Evolutionary conservation across 2,329 filamentous ascomycete species (phyloP), one percentile per base, ranked within the genome.

Genomic region (Pleoardoris graminearum): DNA sequence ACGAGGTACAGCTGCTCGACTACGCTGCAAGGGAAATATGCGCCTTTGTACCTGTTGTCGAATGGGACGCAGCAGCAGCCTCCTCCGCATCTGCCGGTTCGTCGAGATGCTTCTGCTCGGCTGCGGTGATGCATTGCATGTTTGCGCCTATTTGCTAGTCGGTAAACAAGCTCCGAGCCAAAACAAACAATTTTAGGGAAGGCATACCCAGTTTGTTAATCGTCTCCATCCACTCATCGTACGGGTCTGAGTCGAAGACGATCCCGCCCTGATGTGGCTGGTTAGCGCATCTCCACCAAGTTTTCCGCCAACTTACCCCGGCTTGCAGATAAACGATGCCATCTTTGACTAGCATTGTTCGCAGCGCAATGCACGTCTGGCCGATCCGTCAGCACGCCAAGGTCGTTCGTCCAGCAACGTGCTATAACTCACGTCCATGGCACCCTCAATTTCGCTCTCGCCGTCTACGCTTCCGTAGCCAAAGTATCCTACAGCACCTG

Each of bases 401-500:
- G 11, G 33, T 22, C 25, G 7, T 17, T 23, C 51, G 29, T 29
- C 52, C 50, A 43, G 38, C 53, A 38, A n/a, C 35, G 53, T n/a
- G 7, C 23, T 50, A 44, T 12, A 21, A 71, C 70, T 71, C 60
- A 72, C 70, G 56, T 97, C 92, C 92, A 97, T 97, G 19, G 89
- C 90, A 6, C 92, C 93, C 67, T 95, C 89, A 10, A 81, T 78
- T 50, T 84, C 79, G 45, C 75, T 79, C 36, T 86, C 80, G 7
- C 79, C 76, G 43, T 87, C 84, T 39, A 93, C 82, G 47, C 83
- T 84, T 55, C 86, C 85, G 69, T 96, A 97, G 8, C 93, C 93
- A 74, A 97, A 99, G 77, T 97, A 99, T 1, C 94, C 94, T 0
- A 97, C 93, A 0, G 94, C 94, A 23, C 94, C 94, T 7, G 94